Percentiles rank a stretch among this genome's conserved stretches.
Evolutionary conservation across 2,329 filamentous ascomycete genomes (phyloP).

Genomic region (Xylariaceae sp.): DNA sequence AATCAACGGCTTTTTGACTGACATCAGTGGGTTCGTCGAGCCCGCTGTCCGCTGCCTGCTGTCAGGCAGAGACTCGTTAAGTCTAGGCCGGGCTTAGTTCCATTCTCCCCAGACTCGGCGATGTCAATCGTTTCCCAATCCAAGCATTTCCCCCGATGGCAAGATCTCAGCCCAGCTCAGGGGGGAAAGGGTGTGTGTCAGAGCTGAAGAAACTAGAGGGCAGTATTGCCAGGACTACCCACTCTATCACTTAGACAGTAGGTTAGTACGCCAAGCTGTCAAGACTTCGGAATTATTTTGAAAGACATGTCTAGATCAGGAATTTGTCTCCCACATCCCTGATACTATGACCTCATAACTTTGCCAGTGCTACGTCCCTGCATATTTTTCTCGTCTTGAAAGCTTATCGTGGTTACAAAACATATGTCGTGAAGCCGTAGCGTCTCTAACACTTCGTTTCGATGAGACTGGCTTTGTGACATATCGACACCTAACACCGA

Average conservation of each 20-base stretch:
- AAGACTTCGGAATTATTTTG: slow-evolving; percentile 2
- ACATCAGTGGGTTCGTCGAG: slow-evolving; percentile 13
- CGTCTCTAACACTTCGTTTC: slow-evolving; percentile 1
- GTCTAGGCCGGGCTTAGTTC: slow-evolving; percentile 5
- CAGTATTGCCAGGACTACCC: neutral
- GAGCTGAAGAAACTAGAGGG: neutral
- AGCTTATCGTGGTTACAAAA: slow-evolving; percentile 6
- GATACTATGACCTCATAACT: slow-evolving; percentile 14
- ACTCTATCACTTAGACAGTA: slow-evolving; percentile 3
- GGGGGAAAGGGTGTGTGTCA: neutral
- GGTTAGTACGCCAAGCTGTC: slow-evolving; percentile 1
- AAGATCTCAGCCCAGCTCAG: neutral
- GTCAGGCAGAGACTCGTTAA: slow-evolving; percentile 10
- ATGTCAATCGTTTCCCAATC: slow-evolving; percentile 19
- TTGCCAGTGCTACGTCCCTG: neutral
- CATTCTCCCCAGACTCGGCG: slow-evolving; percentile 3
- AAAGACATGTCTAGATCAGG: neutral
- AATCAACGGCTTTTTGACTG: neutral
- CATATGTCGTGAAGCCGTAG: slow-evolving; percentile 13
- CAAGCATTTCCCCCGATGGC: neutral
- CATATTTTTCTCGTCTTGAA: slow-evolving; percentile 1
- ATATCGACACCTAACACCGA: slow-evolving; percentile 15
- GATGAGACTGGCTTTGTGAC: slow-evolving; percentile 8
- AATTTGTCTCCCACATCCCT: neutral
- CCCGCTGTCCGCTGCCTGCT: slow-evolving; percentile 18